A percentile compares a stretch with the other conserved stretches of the same genome.
These are phyloP conservation scores for Dothistroma septosporum DNA, from an alignment of 2,329 filamentous ascomycete genomes.

Conservation along the genomic window DNA sequence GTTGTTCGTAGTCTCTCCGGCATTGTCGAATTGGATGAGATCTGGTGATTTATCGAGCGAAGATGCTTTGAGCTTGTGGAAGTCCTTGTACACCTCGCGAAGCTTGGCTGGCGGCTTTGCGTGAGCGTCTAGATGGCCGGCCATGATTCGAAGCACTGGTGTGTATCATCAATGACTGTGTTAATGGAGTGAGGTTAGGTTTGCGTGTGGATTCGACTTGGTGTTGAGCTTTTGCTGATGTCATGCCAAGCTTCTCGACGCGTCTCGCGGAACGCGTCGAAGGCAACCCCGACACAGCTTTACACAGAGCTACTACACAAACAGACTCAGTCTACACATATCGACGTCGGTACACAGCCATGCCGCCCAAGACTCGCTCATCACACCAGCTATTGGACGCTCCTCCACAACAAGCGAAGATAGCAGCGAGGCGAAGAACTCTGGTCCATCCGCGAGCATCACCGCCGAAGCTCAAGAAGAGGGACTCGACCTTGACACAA, in stretches of 20 bases:
- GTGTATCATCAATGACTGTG: neutral
- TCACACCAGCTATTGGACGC: conserved; percentile 6
- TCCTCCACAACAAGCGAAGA: conserved; percentile 14
- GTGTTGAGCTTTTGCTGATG: neutral
- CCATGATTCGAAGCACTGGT: conserved; percentile 8
- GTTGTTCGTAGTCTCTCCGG: neutral
- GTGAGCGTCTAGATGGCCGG: conserved; percentile 61
- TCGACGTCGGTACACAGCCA: neutral
- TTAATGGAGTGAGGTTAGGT: neutral
- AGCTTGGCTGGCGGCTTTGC: conserved; percentile 70
- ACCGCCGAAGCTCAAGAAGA: conserved; percentile 7
- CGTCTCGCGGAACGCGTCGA: neutral
- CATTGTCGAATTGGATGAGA: neutral
- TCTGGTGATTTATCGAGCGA: conserved; percentile 41
- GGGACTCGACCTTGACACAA: conserved; percentile 23
- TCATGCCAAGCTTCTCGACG: neutral
- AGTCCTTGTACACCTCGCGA: conserved; percentile 69
- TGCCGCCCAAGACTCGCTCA: conserved; percentile 11
- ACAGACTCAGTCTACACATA: neutral
- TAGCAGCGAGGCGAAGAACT: conserved; percentile 8
- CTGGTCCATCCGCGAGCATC: conserved; percentile 9
- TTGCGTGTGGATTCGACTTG: neutral
- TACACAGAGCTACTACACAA: neutral
- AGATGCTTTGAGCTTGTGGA: conserved; percentile 57
- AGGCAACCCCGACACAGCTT: neutral